Evolutionary conservation across 2,329 filamentous ascomycete species (phyloP).

Genomic region (Fusarium vanettenii): DNA sequence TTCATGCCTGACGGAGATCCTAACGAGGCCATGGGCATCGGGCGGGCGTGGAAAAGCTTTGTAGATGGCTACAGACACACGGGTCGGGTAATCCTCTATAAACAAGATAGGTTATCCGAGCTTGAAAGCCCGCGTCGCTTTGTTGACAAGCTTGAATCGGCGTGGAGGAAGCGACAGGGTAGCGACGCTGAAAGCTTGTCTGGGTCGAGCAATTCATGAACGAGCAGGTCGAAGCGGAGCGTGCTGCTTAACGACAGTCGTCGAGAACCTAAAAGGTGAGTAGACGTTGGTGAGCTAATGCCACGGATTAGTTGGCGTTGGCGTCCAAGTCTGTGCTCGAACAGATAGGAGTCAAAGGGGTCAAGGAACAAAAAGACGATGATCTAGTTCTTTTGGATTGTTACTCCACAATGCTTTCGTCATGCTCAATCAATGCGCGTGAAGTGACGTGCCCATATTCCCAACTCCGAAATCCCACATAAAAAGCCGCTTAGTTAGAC

Average conservation of each 20-base stretch:
- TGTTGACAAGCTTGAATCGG: constrained; percentile 5
- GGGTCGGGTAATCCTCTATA: neutral
- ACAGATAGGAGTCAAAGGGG: neutral
- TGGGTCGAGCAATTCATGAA: neutral
- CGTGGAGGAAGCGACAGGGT: constrained; percentile 1
- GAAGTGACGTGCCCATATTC: constrained; percentile 29
- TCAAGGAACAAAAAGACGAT: neutral
- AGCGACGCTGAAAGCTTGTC: neutral
- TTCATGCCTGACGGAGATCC: neutral
- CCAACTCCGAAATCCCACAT: constrained; percentile 33
- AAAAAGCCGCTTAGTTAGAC: constrained; percentile 31
- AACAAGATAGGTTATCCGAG: neutral
- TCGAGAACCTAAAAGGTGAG: neutral
- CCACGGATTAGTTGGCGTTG: neutral
- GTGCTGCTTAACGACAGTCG: neutral
- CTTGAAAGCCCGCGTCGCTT: neutral
- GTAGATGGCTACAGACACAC: neutral
- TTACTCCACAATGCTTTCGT: constrained; percentile 25
- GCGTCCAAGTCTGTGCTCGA: neutral
- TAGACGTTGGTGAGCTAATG: neutral
- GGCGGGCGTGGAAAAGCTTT: neutral
- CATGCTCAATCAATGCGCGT: constrained; percentile 12
- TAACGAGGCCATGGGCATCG: neutral
- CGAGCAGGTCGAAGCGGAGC: neutral
- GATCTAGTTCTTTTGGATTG: constrained; percentile 12